Percentiles rank a stretch among this genome's conserved stretches.
Conservation (phyloP, 2,329 filamentous ascomycete species). For the Sporothrix protearum region DNA sequence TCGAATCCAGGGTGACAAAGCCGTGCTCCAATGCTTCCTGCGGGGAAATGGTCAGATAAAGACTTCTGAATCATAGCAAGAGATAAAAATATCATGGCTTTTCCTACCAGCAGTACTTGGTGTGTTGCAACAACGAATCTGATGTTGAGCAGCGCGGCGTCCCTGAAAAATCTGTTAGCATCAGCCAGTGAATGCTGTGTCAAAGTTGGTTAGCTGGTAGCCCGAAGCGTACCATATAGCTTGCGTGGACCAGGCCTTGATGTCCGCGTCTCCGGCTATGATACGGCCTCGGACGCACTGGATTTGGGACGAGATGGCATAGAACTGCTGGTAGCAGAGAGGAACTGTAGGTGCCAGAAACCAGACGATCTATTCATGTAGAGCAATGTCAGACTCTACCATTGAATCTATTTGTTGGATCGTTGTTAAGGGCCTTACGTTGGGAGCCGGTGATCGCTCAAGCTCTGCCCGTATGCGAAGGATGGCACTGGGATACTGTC, state of each 20-base stretch:
- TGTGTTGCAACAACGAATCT: slow-evolving; percentile 75
- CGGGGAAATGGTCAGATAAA: not conserved
- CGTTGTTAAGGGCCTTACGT: slow-evolving; percentile 44
- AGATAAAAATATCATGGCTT: not conserved
- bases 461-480: slow-evolving; percentile 65
- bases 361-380: slow-evolving; percentile 57
- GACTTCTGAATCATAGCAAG: not conserved
- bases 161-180: slow-evolving; percentile 44
- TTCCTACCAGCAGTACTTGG: slow-evolving; percentile 56
- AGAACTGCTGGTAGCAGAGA: slow-evolving; percentile 63
- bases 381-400: not conserved
- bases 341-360: slow-evolving; percentile 68
- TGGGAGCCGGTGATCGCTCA: slow-evolving; percentile 48
- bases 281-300: slow-evolving; percentile 57
- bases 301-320: slow-evolving; percentile 58
- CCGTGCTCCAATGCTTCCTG: slow-evolving; percentile 68
- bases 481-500: slow-evolving; percentile 52
- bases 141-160: slow-evolving; percentile 59
- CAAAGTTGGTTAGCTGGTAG: not conserved
- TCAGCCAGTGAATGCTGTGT: not conserved
- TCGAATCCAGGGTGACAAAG: slow-evolving; percentile 61
- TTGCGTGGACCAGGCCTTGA: slow-evolving; percentile 69
- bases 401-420: not conserved
- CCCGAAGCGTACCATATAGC: slow-evolving; percentile 44
- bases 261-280: slow-evolving; percentile 63